These are phyloP conservation scores for Gossypium aridum DNA, from an alignment of 441 rosid genomes.

Conservation along the genomic window DNA sequence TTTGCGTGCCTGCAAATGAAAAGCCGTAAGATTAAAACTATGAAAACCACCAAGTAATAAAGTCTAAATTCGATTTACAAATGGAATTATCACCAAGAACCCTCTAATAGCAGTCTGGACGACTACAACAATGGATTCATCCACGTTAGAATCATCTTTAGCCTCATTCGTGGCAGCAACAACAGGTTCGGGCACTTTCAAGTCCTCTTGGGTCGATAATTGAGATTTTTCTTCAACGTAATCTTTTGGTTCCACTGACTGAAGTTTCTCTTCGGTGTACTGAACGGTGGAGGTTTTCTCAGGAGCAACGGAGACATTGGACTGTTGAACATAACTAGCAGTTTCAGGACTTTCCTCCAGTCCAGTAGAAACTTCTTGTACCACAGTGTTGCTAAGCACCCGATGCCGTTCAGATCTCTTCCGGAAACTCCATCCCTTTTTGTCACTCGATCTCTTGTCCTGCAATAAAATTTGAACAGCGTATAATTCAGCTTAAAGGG, in stretches of 20 bases:
- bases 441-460: slow-evolving; percentile 10
- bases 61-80: neutral
- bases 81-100: slow-evolving; percentile 1
- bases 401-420: slow-evolving; percentile 15
- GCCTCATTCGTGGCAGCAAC: neutral
- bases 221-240: slow-evolving; percentile 1
- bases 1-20: slow-evolving; percentile 46
- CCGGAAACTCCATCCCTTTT: slow-evolving; percentile 16
- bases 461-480: slow-evolving; percentile 3
- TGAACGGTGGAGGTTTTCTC: slow-evolving; percentile 7
- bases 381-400: slow-evolving; percentile 13
- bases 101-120: slow-evolving; percentile 20
- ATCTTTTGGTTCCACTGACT: neutral
- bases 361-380: slow-evolving; percentile 11
- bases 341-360: slow-evolving; percentile 9
- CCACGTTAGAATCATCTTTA: neutral
- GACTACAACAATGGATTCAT: slow-evolving; percentile 6
- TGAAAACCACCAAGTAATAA: neutral
- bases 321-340: slow-evolving; percentile 7
- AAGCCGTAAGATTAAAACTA: slow-evolving; percentile 3
- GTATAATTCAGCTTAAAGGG: neutral
- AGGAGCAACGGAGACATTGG: neutral
- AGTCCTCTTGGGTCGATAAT: neutral
- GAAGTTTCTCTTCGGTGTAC: slow-evolving; percentile 1
- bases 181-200: neutral